Evolutionary conservation across 352 stramenopile species (phyloP).

Genomic region (Phytopythium aichiense): DNA sequence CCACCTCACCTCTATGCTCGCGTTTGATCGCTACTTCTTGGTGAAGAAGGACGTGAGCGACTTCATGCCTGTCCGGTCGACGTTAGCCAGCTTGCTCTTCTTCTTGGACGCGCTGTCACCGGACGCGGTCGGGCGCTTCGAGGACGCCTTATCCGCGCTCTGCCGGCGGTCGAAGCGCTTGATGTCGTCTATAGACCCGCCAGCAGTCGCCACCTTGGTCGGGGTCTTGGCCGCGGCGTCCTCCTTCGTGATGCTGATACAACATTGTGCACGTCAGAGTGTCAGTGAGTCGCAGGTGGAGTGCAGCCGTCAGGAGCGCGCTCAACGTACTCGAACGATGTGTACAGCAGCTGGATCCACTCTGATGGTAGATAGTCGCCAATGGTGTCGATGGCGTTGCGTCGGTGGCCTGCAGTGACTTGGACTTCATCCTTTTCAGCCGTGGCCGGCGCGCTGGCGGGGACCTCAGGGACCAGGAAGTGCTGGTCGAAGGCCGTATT

Average conservation of each 20-base stretch:
- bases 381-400: slow-evolving; percentile 56
- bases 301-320: background rate
- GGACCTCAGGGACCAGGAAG: slow-evolving; percentile 25
- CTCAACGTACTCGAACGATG: slow-evolving; percentile 46
- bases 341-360: slow-evolving; percentile 40
- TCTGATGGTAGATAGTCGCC: slow-evolving; percentile 48
- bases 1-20: background rate
- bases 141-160: slow-evolving; percentile 16
- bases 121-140: slow-evolving; percentile 36
- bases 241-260: slow-evolving; percentile 24
- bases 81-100: slow-evolving; percentile 78
- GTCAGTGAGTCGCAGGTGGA: background rate
- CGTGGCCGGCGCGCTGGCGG: background rate
- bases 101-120: slow-evolving; percentile 43
- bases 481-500: slow-evolving; percentile 28
- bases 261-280: background rate
- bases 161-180: slow-evolving; percentile 31
- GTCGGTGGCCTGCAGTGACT: slow-evolving; percentile 21
- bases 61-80: slow-evolving; percentile 78
- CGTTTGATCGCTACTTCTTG: slow-evolving; percentile 46
- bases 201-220: slow-evolving; percentile 10
- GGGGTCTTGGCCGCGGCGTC: slow-evolving; percentile 3
- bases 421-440: background rate
- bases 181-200: slow-evolving; percentile 28
- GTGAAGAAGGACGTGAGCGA: slow-evolving; percentile 81